phyloP scores from a whole-genome alignment of 2,329 filamentous ascomycete species.

The Colletotrichum musae region DNA sequence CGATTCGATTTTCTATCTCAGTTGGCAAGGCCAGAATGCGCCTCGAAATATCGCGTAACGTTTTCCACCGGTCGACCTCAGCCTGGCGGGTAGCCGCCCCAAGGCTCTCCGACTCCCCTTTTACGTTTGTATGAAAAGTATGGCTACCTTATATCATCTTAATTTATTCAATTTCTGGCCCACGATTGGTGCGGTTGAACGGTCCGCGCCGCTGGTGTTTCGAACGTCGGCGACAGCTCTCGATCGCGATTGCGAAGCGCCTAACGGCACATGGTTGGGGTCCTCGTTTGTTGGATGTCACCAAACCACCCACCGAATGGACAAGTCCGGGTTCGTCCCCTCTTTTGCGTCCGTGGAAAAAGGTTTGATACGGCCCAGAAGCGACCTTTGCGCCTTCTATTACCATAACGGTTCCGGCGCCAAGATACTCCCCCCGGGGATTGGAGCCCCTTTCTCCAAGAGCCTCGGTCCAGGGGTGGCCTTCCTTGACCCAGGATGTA shows the following conservation, averaged over 20 bases:
- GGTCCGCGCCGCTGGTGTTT: neutral
- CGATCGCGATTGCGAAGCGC: constrained; percentile 28
- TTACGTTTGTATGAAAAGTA: constrained; percentile 15
- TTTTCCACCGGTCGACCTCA: constrained; percentile 1
- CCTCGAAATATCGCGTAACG: constrained; percentile 24
- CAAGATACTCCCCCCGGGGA: too few species aligned
- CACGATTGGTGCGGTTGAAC: neutral
- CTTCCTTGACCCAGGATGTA: too few species aligned
- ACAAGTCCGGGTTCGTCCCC: too few species aligned
- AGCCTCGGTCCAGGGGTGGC: too few species aligned
- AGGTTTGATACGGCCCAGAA: too few species aligned
- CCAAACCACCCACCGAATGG: too few species aligned
- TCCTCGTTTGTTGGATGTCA: too few species aligned
- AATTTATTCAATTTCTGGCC: neutral
- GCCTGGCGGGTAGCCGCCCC: neutral
- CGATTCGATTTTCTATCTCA: neutral
- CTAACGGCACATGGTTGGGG: neutral
- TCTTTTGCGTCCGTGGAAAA: too few species aligned
- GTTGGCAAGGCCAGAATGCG: constrained; percentile 16
- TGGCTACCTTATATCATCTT: neutral
- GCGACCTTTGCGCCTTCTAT: too few species aligned
- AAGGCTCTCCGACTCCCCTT: neutral
- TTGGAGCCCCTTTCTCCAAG: too few species aligned
- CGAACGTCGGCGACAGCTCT: neutral
- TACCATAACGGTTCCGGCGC: too few species aligned